Conservation (phyloP, 2,329 filamentous ascomycete genomes). For the Nigrograna mackinnonii region DNA sequence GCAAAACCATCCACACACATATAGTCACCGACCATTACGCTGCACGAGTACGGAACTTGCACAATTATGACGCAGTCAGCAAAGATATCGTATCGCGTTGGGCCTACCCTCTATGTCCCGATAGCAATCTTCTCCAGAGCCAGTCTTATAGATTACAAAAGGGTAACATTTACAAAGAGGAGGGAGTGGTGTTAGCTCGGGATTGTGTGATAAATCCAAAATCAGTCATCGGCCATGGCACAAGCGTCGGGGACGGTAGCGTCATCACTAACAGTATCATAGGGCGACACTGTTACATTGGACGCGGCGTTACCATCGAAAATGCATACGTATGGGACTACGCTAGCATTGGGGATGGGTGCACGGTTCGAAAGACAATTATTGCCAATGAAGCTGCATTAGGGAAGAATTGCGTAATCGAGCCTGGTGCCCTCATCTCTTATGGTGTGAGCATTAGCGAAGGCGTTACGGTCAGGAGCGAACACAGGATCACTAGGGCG, state of each 20-base stretch:
- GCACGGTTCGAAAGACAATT: slow-evolving; percentile 71
- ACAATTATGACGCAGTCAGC: slow-evolving; percentile 87
- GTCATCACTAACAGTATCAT: slow-evolving; percentile 76
- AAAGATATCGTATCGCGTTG: slow-evolving; percentile 84
- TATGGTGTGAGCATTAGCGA: slow-evolving; percentile 75
- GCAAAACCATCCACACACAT: slow-evolving; percentile 93
- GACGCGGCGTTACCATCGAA: slow-evolving; percentile 77
- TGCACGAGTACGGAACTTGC: slow-evolving; percentile 81
- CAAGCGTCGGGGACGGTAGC: slow-evolving; percentile 73
- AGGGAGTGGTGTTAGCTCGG: slow-evolving; percentile 72
- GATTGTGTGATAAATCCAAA: slow-evolving; percentile 70
- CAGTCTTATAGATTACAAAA: slow-evolving; percentile 75
- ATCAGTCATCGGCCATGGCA: slow-evolving; percentile 77
- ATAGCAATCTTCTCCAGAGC: slow-evolving; percentile 79
- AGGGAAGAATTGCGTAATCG: slow-evolving; percentile 71
- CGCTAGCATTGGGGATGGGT: slow-evolving; percentile 73
- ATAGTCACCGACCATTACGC: slow-evolving; percentile 83
- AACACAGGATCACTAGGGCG: slow-evolving; percentile 49
- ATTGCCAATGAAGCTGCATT: slow-evolving; percentile 74
- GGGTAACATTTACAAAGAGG: slow-evolving; percentile 76
- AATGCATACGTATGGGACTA: slow-evolving; percentile 90
- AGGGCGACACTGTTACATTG: slow-evolving; percentile 83
- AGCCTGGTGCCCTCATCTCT: slow-evolving; percentile 76
- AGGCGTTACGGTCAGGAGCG: slow-evolving; percentile 51
- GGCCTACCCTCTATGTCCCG: slow-evolving; percentile 87